Evolutionary conservation across 2,329 filamentous ascomycete genomes (phyloP), one percentile per base, ranked within the genome.

Genomic region (Aspergillus ibericus): DNA sequence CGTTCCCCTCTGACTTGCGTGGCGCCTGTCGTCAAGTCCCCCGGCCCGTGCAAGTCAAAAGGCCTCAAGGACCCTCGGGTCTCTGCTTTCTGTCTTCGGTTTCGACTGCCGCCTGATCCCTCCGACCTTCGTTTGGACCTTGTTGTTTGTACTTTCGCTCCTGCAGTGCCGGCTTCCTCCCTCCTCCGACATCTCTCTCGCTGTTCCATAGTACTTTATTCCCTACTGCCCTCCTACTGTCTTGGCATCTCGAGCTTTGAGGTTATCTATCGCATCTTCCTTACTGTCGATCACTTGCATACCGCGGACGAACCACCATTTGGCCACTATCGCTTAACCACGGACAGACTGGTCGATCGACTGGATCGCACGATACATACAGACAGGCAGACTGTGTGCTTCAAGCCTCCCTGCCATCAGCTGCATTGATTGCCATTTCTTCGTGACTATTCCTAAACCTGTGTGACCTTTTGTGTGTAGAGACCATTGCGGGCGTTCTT

Each of bases 1-100:
- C 50, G 42, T 49, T 42, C 36, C 58, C 60, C 55, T 59, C 57
- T 60, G 35, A 42, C 66, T 70, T 70, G 68, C 68, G 68, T 70
- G 68, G 67, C 68, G 63, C 49, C 59, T 61, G 64, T 65, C 63
- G 65, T 68, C 67, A 66, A 68, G 55, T 49, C 53, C 55, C 55
- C 22, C 48, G 40, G 48, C 55, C 34, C 12, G 18, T 56, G 52
- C 38, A 55, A 62, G 50, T 63, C 61, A 66, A 63, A 65, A 61
- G 53, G 40, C 59, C 53, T 63, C 61, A 50, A 50, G 52, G 44
- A 25, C 63, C 60, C 60, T 55, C 34, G 8, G 32, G 18, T 36
- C 49, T 34, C 34, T 40, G 16, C 53, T 51, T 57, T 62, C 25
- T 50, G 40, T n/a, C 25, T 58, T 44, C 55, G 42, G 48, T 53